These are phyloP conservation scores for Aureobasidium sp. DNA, from an alignment of 2,329 filamentous ascomycete species.

Conservation along the genomic window DNA sequence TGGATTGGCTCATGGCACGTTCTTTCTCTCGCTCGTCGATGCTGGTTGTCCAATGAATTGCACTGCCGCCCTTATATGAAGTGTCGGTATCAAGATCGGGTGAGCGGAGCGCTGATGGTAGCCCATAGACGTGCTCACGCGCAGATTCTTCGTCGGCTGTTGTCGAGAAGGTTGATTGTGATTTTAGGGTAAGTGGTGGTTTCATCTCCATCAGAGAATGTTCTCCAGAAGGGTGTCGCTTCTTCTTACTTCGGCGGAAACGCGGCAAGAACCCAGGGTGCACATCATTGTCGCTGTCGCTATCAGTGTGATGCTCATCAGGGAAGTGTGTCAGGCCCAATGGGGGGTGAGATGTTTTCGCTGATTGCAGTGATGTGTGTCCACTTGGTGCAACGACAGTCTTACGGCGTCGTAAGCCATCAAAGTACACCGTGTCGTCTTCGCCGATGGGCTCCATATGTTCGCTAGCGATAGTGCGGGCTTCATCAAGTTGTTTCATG, in stretches of 20 bases:
- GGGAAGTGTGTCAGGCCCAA: conserved; percentile 85
- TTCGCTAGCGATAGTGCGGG: conserved; percentile 71
- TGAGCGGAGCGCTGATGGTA: conserved; percentile 39
- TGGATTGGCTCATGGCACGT: conserved; percentile 37
- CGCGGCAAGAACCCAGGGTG: conserved; percentile 41
- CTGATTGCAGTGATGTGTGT: conserved; percentile 37
- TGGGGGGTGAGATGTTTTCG: conserved; percentile 60
- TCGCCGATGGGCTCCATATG: conserved; percentile 73
- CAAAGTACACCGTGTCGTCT: conserved; percentile 80
- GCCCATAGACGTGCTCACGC: conserved; percentile 44
- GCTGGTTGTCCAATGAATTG: conserved; percentile 42
- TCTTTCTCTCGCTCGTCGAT: conserved; percentile 32
- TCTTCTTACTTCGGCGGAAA: conserved; percentile 20
- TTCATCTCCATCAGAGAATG: conserved; percentile 22
- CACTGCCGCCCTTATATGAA: conserved; percentile 33
- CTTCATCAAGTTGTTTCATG: conserved; percentile 73
- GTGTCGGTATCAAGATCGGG: conserved; percentile 46
- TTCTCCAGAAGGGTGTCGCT: conserved; percentile 26
- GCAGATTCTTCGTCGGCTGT: conserved; percentile 10
- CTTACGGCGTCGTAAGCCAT: conserved; percentile 72
- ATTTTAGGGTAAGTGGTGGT: conserved; percentile 2
- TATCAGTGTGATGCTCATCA: conserved; percentile 49
- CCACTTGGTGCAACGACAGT: conserved; percentile 45
- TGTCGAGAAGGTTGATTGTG: neutral
- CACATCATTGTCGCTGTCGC: conserved; percentile 30